phyloP scores from a whole-genome alignment of 2,329 filamentous ascomycete genomes.

The Alternaria ethzedia region DNA sequence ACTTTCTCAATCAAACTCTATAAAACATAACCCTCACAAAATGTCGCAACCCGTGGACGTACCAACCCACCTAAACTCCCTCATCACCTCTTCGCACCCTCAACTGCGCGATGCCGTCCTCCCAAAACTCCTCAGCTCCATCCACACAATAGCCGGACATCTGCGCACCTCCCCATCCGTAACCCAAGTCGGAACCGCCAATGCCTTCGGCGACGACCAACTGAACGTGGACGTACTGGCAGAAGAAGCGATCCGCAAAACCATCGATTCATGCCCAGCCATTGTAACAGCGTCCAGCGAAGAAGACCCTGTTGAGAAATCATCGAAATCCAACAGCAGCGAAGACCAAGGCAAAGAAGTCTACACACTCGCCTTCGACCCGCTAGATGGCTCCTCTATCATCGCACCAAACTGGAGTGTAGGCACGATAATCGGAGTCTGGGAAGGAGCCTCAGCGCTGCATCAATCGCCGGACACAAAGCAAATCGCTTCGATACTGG shows the following conservation, averaged over 20 bases:
- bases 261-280: slow-evolving; percentile 60
- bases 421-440: slow-evolving; percentile 66
- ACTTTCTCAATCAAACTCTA: not conserved
- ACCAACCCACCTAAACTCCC: slow-evolving; percentile 2
- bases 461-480: slow-evolving; percentile 20
- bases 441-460: slow-evolving; percentile 44
- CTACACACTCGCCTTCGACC: slow-evolving; percentile 68
- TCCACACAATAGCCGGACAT: slow-evolving; percentile 21
- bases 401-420: slow-evolving; percentile 48
- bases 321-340: slow-evolving; percentile 5
- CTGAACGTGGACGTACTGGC: slow-evolving; percentile 65
- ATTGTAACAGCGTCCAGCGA: slow-evolving; percentile 67
- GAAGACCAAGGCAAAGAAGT: slow-evolving; percentile 23
- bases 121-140: slow-evolving; percentile 21
- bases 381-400: slow-evolving; percentile 69
- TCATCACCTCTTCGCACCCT: slow-evolving; percentile 3
- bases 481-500: slow-evolving; percentile 45
- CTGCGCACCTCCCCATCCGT: slow-evolving; percentile 24
- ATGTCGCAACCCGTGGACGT: slow-evolving; percentile 9
- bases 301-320: slow-evolving; percentile 62
- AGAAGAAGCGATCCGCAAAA: slow-evolving; percentile 62
- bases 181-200: slow-evolving; percentile 45
- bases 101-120: slow-evolving; percentile 19
- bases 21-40: not conserved
- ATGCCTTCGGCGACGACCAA: slow-evolving; percentile 64